Evolutionary conservation across 139 green algal species (phyloP).

Genomic region (Auxenochlorella protothecoides): DNA sequence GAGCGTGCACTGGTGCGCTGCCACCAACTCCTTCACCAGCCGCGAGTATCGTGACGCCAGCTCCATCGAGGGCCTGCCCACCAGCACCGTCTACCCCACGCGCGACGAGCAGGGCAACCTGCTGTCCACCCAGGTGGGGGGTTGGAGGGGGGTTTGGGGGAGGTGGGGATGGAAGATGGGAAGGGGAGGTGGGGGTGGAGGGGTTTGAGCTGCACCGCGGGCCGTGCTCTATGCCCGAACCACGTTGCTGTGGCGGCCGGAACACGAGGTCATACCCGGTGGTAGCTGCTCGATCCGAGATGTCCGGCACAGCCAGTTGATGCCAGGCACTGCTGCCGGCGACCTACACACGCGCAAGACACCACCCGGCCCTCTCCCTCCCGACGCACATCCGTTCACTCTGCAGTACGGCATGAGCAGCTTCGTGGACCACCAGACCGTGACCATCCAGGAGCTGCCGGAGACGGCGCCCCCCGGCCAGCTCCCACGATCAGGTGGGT

Average conservation of each 20-base stretch:
- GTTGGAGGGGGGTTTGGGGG: too few species aligned
- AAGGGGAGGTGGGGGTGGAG: not conserved
- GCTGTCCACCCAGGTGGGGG: constrained; percentile 51
- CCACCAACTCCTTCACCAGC: constrained; percentile 50
- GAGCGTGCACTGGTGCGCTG: constrained; percentile 82
- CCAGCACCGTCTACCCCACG: constrained; percentile 62
- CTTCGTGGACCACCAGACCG: constrained; percentile 83
- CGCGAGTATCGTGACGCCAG: constrained; percentile 90
- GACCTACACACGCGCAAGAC: too few species aligned
- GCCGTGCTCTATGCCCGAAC: too few species aligned
- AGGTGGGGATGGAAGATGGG: too few species aligned
- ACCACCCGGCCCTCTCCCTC: too few species aligned
- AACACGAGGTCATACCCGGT: too few species aligned
- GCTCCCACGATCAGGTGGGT: constrained; percentile 60
- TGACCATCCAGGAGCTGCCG: constrained; percentile 92
- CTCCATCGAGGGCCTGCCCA: constrained; percentile 54
- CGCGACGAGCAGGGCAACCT: constrained; percentile 74
- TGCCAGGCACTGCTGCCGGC: too few species aligned
- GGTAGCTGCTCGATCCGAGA: too few species aligned
- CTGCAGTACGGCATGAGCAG: constrained; percentile 83
- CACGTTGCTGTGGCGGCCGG: too few species aligned
- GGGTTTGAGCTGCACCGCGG: not conserved
- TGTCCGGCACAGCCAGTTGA: too few species aligned
- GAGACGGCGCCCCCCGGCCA: constrained; percentile 91
- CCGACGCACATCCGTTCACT: too few species aligned